Evolutionary conservation across 31 red algal species (phyloP).

Genomic region (Porphyra umbilicalis): DNA sequence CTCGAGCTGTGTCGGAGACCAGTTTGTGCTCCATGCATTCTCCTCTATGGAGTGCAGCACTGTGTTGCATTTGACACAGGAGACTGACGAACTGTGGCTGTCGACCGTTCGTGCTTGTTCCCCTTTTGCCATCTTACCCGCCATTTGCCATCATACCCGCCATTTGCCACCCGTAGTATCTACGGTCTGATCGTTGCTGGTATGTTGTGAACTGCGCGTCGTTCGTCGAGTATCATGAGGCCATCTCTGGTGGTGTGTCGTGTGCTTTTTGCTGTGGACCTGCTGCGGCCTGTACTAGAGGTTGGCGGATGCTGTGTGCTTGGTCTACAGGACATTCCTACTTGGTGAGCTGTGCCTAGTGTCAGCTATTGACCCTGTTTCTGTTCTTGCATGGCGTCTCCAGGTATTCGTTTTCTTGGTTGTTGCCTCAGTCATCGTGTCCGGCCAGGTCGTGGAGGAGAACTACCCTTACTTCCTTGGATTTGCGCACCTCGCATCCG

Average conservation of each 20-base stretch:
- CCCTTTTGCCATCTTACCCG: background rate
- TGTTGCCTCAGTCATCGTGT: constrained; percentile 57
- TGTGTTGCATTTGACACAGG: too few relatives aligned
- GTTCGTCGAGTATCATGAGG: background rate
- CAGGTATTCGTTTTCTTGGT: background rate
- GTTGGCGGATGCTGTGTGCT: too few relatives aligned
- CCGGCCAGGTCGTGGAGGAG: constrained; percentile 64
- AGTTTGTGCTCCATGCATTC: too few relatives aligned
- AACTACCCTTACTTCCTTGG: constrained; percentile 90
- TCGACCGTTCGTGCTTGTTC: too few relatives aligned
- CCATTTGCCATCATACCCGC: background rate
- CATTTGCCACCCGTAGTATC: constrained; percentile 14
- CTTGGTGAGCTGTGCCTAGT: background rate
- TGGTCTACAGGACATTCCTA: too few relatives aligned
- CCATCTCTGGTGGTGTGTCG: too few relatives aligned
- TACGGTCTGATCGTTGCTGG: constrained; percentile 60
- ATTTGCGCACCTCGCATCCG: constrained; percentile 88
- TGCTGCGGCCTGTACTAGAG: too few relatives aligned
- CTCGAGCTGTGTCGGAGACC: too few relatives aligned
- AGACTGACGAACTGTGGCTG: too few relatives aligned
- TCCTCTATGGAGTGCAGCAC: too few relatives aligned
- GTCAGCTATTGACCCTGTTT: background rate
- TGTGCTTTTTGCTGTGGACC: too few relatives aligned
- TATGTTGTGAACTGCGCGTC: background rate
- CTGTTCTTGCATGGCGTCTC: background rate